These are phyloP conservation scores for Nicotiana obtusifolia DNA, from an alignment of 257 asterid species.

Conservation along the genomic window DNA sequence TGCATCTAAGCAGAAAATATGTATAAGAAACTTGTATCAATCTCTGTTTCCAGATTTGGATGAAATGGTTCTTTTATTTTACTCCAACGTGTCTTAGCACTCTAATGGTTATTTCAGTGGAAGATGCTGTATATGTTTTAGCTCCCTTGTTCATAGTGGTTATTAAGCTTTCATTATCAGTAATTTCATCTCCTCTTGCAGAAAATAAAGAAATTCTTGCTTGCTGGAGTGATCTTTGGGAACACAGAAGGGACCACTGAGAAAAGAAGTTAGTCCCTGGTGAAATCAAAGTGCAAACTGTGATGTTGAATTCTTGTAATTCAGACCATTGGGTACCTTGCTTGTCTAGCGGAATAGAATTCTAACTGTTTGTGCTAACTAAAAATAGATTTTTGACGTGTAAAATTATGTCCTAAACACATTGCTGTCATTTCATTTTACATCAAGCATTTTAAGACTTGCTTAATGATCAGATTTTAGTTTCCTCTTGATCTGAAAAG, in stretches of 20 bases:
- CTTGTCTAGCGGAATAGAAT: background rate
- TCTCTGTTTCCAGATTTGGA: background rate
- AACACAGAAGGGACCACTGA: background rate
- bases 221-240: slow-evolving; percentile 17
- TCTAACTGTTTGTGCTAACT: background rate
- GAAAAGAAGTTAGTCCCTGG: slow-evolving; percentile 6
- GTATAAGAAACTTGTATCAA: background rate
- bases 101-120: background rate
- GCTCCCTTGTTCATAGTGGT: background rate
- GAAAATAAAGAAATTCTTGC: slow-evolving; percentile 34
- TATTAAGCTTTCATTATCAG: background rate
- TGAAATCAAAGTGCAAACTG: background rate
- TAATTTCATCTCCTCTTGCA: slow-evolving; percentile 2
- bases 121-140: background rate
- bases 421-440: too few relatives aligned
- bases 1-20: slow-evolving; percentile 1
- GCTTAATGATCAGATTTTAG: too few relatives aligned
- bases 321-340: background rate
- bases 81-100: background rate
- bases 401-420: background rate
- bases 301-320: background rate
- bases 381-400: background rate
- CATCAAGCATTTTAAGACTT: too few relatives aligned
- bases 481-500: too few relatives aligned
- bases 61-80: background rate